These are phyloP conservation scores for Daedalea quercina DNA, from an alignment of 768 basidiomycete genomes.

Conservation along the genomic window DNA sequence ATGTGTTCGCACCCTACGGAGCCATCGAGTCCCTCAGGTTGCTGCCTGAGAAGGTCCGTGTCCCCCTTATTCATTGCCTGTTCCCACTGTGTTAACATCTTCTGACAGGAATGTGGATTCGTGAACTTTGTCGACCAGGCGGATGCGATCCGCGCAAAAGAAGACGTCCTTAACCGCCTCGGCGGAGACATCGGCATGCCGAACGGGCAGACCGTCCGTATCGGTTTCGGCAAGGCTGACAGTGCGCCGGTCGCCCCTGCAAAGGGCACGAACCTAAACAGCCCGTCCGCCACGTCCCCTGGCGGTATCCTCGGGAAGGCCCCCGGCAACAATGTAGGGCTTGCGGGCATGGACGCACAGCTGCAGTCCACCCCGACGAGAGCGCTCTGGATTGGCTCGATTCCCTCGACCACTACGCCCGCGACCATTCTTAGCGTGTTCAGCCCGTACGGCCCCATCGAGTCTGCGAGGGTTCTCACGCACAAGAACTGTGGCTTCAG, in stretches of 20 bases:
- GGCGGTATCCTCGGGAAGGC: conserved; percentile 38
- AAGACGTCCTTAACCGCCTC: conserved; percentile 92
- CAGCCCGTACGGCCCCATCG: conserved; percentile 95
- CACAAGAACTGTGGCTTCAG: conserved; percentile 97
- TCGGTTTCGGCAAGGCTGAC: conserved; percentile 97
- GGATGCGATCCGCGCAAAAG: conserved; percentile 96
- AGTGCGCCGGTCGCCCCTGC: conserved; percentile 90
- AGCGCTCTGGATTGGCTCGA: conserved; percentile 96
- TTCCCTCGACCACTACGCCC: conserved; percentile 92
- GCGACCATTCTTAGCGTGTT: conserved; percentile 94
- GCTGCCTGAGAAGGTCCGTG: conserved; percentile 88
- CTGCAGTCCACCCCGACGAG: conserved; percentile 88
- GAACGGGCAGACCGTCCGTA: conserved; percentile 92
- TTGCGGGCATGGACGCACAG: conserved; percentile 76
- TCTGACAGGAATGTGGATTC: conserved; percentile 87
- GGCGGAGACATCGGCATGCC: conserved; percentile 93
- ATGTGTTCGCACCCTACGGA: conserved; percentile 94
- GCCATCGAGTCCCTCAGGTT: conserved; percentile 94
- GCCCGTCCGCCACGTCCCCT: conserved; percentile 61
- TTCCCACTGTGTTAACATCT: not conserved
- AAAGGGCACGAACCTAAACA: conserved; percentile 59
- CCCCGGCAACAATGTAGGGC: conserved; percentile 39
- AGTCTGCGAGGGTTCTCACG: conserved; percentile 91
- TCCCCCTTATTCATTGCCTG: not conserved
- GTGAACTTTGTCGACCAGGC: conserved; percentile 96